phyloP scores from a whole-genome alignment of 192 early-diverging fungal species.

The Rhizophagus sp. region DNA sequence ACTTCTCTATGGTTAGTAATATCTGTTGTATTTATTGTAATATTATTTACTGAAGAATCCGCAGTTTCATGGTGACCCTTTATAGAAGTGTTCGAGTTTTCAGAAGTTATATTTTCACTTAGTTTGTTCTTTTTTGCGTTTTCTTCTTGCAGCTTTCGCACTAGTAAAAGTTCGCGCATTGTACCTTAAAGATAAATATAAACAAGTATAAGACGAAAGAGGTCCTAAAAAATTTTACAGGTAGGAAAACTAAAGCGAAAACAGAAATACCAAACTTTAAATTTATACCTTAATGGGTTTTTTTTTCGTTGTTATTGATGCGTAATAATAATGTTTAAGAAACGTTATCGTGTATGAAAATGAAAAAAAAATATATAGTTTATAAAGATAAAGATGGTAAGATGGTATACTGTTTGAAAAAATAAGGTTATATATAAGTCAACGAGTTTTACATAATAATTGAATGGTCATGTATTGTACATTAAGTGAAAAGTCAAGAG shows the following conservation, averaged over 20 bases:
- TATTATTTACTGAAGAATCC: not conserved
- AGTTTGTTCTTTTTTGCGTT: slow-evolving; percentile 12
- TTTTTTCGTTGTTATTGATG: not conserved
- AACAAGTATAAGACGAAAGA: not conserved
- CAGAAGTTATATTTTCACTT: not conserved
- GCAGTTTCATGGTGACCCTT: not conserved
- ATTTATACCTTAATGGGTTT: not conserved
- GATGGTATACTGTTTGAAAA: not conserved
- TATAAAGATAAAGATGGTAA: not conserved
- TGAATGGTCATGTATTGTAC: not conserved
- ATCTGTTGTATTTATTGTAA: slow-evolving; percentile 5
- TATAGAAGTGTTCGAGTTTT: not conserved
- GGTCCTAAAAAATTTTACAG: not conserved
- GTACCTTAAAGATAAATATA: not conserved
- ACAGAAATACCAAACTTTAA: not conserved
- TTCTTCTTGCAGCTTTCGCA: slow-evolving; percentile 26
- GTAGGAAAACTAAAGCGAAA: not conserved
- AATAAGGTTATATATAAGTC: not conserved
- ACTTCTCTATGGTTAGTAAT: not conserved
- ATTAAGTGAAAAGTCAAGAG: not conserved
- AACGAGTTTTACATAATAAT: not conserved
- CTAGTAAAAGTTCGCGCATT: slow-evolving; percentile 31
- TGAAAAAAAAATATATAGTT: not conserved
- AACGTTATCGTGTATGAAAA: not conserved
- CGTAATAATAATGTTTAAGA: not conserved